Evolutionary conservation across 768 basidiomycete genomes (phyloP), one percentile per base, ranked within the genome.

Genomic region (Pulveroboletus ravenelii): DNA sequence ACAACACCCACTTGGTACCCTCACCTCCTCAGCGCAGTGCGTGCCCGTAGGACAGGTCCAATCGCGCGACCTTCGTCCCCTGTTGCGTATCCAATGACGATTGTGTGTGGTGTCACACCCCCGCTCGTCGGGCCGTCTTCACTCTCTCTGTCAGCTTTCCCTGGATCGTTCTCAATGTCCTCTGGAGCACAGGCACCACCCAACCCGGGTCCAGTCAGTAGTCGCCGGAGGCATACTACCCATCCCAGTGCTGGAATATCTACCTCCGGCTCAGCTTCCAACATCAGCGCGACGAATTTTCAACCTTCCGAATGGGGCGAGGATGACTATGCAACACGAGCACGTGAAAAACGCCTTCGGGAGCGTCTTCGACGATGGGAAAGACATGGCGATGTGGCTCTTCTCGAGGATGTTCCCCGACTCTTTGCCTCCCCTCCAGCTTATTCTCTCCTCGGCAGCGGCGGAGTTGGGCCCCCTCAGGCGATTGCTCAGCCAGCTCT

Each of bases 71-170:
- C 82, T 10, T 74, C 80, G 6, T 79, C 81, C n/a, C 77, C 82
- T 1, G 77, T 83, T 12, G 56, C 68, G 32, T 81, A 81, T 61
- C 89, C 92, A 3, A 88, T 85, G 58, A 81, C 85, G 8, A 90
- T 96, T 41, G 75, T 96, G 15, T 88, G 95, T 59, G 91, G 92
- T n/a, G 82, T 90, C 60, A 84, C 87, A 1, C 91, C 93, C 25
- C 72, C 88, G 4, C 70, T 92, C n/a, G 70, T 80, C 13, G 76
- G 79, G n/a, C 71, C 79, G 10, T 56, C 62, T 59, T 42, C 68
- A 60, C 10, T 53, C 47, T 13, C 48, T 23, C 45, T 55, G 2
- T 31, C 56, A 32, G 27, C 58, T 48, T 53, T 39, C 29, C 5
- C 50, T 5, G 56, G 50, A 13, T 17, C 57, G 3, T 64, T 62